These are phyloP conservation scores for Berberis vulgaris DNA, from an alignment of 164 flowering plant species.

Conservation along the genomic window DNA sequence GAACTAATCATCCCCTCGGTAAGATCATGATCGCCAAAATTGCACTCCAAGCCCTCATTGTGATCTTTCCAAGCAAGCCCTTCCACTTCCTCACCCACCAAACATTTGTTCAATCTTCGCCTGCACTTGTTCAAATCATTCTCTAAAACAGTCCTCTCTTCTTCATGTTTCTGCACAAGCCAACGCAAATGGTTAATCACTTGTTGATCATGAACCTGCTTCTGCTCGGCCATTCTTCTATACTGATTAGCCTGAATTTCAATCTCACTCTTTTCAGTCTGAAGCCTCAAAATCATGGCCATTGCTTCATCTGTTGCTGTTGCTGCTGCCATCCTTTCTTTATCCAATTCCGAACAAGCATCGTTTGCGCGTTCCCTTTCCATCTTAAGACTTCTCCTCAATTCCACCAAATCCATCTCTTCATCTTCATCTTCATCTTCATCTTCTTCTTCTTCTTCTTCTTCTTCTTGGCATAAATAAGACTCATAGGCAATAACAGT, in stretches of 20 bases:
- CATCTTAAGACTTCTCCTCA: conserved; percentile 38
- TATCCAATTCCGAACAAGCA: conserved; percentile 50
- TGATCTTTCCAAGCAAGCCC: not conserved
- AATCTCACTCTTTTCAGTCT: conserved; percentile 1
- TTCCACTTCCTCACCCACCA: conserved; percentile 20
- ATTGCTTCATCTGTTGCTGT: conserved; percentile 25
- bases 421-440: conserved; percentile 24
- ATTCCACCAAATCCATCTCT: conserved; percentile 24
- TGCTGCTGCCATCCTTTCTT: conserved; percentile 67
- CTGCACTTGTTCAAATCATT: conserved; percentile 22
- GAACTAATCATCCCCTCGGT: conserved; percentile 8
- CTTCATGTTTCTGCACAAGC: not conserved
- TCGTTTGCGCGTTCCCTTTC: conserved; percentile 33
- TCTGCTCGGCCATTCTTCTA: not conserved
- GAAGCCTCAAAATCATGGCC: conserved; percentile 19
- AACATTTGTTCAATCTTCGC: conserved; percentile 19
- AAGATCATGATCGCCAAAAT: conserved; percentile 6
- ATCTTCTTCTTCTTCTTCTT: conserved; percentile 6
- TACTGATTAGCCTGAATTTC: conserved; percentile 3
- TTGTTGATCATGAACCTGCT: conserved; percentile 24
- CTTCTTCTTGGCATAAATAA: conserved; percentile 8
- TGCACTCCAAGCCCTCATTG: not conserved
- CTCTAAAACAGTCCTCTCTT: conserved; percentile 15
- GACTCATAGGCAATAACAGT: not conserved
- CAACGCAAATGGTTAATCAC: not conserved